Percentiles rank a stretch among this genome's conserved stretches.
phyloP scores from a whole-genome alignment of 179 eudicot genomes.

The Beta lomatogona region DNA sequence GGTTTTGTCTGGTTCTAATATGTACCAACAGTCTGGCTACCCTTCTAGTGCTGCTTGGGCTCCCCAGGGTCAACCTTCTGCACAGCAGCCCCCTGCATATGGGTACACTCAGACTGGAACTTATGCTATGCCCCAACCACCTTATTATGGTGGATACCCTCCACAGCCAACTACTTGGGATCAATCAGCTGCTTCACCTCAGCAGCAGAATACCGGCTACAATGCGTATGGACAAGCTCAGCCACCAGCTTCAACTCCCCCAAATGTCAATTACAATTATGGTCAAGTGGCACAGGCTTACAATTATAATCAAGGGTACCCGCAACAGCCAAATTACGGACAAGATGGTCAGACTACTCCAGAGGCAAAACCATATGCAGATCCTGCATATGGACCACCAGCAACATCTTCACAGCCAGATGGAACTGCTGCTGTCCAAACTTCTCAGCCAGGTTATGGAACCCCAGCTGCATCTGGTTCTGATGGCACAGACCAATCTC shows the following conservation, averaged over 20 bases:
- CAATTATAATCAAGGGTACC: conserved; percentile 52
- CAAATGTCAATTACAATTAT: conserved; percentile 57
- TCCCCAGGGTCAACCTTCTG: conserved; percentile 52
- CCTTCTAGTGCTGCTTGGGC: conserved; percentile 48
- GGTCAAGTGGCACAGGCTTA: conserved; percentile 44
- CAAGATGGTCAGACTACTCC: conserved; percentile 63
- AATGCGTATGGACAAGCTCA: conserved; percentile 56
- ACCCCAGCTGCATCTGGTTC: conserved; percentile 46
- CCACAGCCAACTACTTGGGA: conserved; percentile 71
- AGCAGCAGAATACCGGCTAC: conserved; percentile 57
- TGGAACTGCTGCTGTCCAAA: conserved; percentile 47
- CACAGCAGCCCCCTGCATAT: conserved; percentile 72
- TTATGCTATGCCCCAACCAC: conserved; percentile 55
- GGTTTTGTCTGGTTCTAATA: conserved; percentile 36
- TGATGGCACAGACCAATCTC: conserved; percentile 48
- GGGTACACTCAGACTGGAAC: conserved; percentile 79
- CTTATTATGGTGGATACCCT: conserved; percentile 73
- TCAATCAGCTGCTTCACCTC: conserved; percentile 60
- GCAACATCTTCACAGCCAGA: conserved; percentile 60
- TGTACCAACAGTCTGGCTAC: conserved; percentile 44
- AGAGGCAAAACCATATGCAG: conserved; percentile 38
- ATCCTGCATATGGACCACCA: conserved; percentile 43
- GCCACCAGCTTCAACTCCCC: conserved; percentile 45
- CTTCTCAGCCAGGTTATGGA: conserved; percentile 72
- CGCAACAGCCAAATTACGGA: conserved; percentile 67